phyloP scores from a whole-genome alignment of 2,329 filamentous ascomycete species.

The Cryphonectria radicalis region DNA sequence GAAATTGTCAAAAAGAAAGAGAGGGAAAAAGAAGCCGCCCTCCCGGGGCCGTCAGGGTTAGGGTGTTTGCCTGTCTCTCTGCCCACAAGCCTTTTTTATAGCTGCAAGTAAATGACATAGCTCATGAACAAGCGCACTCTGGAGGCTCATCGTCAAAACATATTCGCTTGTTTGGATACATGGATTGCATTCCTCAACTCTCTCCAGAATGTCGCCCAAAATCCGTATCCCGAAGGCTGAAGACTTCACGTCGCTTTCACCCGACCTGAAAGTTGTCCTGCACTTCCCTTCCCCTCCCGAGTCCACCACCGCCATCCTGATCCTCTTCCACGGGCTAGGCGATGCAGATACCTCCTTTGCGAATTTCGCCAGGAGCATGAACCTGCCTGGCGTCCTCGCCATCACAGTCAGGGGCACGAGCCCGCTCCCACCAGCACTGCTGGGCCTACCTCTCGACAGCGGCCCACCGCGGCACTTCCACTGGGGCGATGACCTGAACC shows the following conservation, averaged over 20 bases:
- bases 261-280: conserved; percentile 49
- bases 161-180: neutral
- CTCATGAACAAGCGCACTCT: neutral
- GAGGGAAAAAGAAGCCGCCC: too few relatives aligned
- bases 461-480: conserved; percentile 51
- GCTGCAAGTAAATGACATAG: neutral
- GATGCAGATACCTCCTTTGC: conserved; percentile 74
- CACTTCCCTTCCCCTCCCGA: conserved; percentile 59
- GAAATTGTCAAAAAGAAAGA: neutral
- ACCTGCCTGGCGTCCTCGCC: conserved; percentile 76
- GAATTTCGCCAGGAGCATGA: conserved; percentile 68
- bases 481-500: conserved; percentile 69
- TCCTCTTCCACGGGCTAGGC: conserved; percentile 84
- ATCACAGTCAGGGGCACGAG: conserved; percentile 74
- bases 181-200: too few relatives aligned
- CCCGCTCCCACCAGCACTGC: conserved; percentile 69
- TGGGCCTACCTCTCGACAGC: conserved; percentile 45
- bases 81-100: neutral
- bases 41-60: neutral
- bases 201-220: conserved; percentile 44
- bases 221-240: conserved; percentile 53
- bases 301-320: conserved; percentile 72
- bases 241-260: conserved; percentile 53
- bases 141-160: too few relatives aligned
- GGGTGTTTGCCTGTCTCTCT: neutral